Evolutionary conservation across 2,329 filamentous ascomycete species (phyloP).

Genomic region (Purpureocillium takamizusanense): DNA sequence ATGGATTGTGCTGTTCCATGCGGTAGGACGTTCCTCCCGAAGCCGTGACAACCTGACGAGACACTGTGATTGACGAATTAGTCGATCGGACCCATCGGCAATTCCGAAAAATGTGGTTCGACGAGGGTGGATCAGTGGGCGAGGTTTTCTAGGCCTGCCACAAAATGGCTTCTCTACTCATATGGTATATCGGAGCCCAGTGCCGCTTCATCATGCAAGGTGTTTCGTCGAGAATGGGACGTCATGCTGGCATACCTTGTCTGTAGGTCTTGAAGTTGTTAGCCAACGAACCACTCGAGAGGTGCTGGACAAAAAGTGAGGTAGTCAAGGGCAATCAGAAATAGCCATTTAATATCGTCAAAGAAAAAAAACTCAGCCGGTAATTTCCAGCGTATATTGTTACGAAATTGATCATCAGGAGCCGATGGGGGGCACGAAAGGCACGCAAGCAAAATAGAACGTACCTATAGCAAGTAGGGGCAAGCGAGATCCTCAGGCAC

Average conservation of each 20-base stretch:
- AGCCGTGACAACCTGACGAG: not conserved
- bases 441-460: conserved; percentile 8
- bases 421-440: conserved; percentile 6
- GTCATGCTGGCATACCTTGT: conserved; percentile 22
- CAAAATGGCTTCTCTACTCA: conserved; percentile 86
- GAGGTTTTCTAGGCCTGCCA: conserved; percentile 99
- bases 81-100: not conserved
- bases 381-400: conserved; percentile 85
- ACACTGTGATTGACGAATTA: conserved; percentile 7
- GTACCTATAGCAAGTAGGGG: conserved; percentile 15
- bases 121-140: conserved; percentile 66
- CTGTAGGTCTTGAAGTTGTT: conserved; percentile 17
- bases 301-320: conserved; percentile 6
- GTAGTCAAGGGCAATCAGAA: conserved; percentile 48
- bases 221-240: conserved; percentile 9
- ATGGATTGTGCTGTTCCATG: no score
- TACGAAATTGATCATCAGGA: conserved; percentile 57
- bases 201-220: conserved; percentile 77
- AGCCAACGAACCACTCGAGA: conserved; percentile 13
- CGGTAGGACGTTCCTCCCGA: no score
- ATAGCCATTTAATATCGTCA: conserved; percentile 84
- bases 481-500: not conserved
- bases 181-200: conserved; percentile 79
- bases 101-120: conserved; percentile 7
- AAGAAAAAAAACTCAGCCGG: conserved; percentile 70